Evolutionary conservation across 441 rosid genomes (phyloP).

Genomic region (Adansonia rubrostipa): DNA sequence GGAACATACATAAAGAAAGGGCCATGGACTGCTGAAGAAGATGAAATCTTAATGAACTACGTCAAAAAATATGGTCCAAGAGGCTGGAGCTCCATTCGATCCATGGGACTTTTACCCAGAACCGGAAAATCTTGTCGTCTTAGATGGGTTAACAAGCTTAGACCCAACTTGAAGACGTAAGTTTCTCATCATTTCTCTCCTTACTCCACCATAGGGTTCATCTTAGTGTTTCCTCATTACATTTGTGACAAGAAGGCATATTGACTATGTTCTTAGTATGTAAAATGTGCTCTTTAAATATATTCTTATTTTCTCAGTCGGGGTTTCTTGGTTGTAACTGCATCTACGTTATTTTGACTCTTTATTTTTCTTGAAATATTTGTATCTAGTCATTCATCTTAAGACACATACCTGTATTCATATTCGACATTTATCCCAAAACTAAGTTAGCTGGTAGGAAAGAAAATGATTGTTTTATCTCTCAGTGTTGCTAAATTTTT

Average conservation of each 20-base stretch:
- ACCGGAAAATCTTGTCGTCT: conserved; percentile 52
- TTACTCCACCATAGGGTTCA: not conserved
- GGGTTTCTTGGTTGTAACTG: too few relatives aligned
- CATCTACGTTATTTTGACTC: too few relatives aligned
- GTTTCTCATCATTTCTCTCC: not conserved
- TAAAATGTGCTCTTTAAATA: too few relatives aligned
- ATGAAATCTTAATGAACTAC: conserved; percentile 37
- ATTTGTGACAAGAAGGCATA: not conserved
- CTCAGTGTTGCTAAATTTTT: not conserved
- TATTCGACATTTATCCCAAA: too few relatives aligned
- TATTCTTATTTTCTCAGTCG: too few relatives aligned
- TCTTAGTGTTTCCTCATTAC: not conserved
- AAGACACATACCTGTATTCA: too few relatives aligned
- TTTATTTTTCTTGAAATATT: too few relatives aligned
- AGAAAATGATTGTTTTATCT: not conserved
- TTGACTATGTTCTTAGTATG: too few relatives aligned
- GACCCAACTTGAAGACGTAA: conserved; percentile 47
- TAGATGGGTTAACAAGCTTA: conserved; percentile 53
- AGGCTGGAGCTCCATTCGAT: conserved; percentile 55
- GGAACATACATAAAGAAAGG: conserved; percentile 44
- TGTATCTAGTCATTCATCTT: too few relatives aligned
- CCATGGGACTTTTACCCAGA: conserved; percentile 44
- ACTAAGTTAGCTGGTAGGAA: not conserved
- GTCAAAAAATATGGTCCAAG: conserved; percentile 43
- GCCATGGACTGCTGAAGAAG: conserved; percentile 50